These are phyloP conservation scores for Acaromyces ingoldii DNA, from an alignment of 1,284 basidiomycete genomes.

Conservation along the genomic window DNA sequence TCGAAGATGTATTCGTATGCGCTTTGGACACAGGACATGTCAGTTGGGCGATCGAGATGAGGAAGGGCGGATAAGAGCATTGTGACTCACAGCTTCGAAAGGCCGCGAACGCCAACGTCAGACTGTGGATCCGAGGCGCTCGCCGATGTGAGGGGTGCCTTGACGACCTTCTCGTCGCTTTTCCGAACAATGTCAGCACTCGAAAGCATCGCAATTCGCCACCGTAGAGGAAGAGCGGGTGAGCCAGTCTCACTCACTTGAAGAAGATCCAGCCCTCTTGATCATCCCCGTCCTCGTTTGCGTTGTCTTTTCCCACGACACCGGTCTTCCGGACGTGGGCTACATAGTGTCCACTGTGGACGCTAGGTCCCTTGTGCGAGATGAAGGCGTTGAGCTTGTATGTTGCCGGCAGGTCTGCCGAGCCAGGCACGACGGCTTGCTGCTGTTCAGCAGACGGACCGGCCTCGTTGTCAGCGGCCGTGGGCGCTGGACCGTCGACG, in stretches of 20 bases:
- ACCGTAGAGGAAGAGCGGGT: too few species aligned
- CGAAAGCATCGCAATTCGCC: neutral
- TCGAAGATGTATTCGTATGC: constrained; percentile 13
- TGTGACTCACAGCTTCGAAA: constrained; percentile 5
- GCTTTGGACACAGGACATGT: too few species aligned
- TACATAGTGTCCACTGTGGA: constrained; percentile 17
- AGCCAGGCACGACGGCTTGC: constrained; percentile 29
- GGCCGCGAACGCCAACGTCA: constrained; percentile 11
- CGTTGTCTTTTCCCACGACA: neutral
- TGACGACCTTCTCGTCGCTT: constrained; percentile 14
- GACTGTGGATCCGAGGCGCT: neutral
- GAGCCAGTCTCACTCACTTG: constrained; percentile 1
- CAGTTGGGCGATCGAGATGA: too few species aligned
- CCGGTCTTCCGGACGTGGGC: constrained; percentile 7
- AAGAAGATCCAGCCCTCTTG: constrained; percentile 10
- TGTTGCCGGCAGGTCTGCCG: constrained; percentile 61
- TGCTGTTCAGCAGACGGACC: too few species aligned
- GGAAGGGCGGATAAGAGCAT: too few species aligned
- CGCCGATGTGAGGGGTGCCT: neutral
- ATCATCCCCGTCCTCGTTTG: neutral
- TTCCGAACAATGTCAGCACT: neutral
- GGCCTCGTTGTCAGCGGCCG: neutral
- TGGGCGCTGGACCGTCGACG: neutral
- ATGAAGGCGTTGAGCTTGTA: constrained; percentile 87
- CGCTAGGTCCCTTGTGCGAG: constrained; percentile 93